A percentile compares a stretch with the other conserved stretches of the same genome.
phyloP scores from a whole-genome alignment of 805 yeast genomes.

The Candida maesae region DNA sequence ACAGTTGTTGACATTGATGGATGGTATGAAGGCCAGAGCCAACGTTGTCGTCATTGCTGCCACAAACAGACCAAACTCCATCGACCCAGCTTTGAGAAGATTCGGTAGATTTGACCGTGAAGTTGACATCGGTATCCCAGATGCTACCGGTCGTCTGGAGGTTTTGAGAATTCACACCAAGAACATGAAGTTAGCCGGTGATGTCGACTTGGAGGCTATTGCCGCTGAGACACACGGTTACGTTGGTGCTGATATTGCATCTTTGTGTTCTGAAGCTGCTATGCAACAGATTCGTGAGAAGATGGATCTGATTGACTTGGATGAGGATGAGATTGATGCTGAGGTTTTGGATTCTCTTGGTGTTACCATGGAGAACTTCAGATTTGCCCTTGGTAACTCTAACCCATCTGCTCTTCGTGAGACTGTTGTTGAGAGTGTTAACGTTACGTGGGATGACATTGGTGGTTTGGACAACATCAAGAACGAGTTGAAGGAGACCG shows the following conservation, averaged over 20 bases:
- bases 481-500: conserved; percentile 97
- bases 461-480: conserved; percentile 97
- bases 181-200: conserved; percentile 95
- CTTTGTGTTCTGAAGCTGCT: conserved; percentile 99
- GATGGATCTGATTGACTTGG: conserved; percentile 96
- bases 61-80: conserved; percentile 72
- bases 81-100: conserved; percentile 78
- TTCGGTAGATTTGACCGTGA: conserved; percentile 91
- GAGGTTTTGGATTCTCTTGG: conserved; percentile 95
- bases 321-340: conserved; percentile 95
- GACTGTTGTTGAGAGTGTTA: conserved; percentile 97
- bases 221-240: conserved; percentile 99
- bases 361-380: conserved; percentile 98
- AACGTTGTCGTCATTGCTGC: conserved; percentile 99
- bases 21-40: conserved; percentile 99
- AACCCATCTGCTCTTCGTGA: conserved; percentile 99
- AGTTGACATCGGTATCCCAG: conserved; percentile 92
- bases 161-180: conserved; percentile 96
- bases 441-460: conserved; percentile 98
- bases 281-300: conserved; percentile 99
- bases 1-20: conserved; percentile 96
- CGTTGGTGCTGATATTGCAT: conserved; percentile 98
- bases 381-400: conserved; percentile 95
- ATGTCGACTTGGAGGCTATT: conserved; percentile 91
- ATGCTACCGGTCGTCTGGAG: conserved; percentile 97